These are phyloP conservation scores for Acanthamoeba lenticulata DNA, from an alignment of 208 protist genomes.

Conservation along the genomic window DNA sequence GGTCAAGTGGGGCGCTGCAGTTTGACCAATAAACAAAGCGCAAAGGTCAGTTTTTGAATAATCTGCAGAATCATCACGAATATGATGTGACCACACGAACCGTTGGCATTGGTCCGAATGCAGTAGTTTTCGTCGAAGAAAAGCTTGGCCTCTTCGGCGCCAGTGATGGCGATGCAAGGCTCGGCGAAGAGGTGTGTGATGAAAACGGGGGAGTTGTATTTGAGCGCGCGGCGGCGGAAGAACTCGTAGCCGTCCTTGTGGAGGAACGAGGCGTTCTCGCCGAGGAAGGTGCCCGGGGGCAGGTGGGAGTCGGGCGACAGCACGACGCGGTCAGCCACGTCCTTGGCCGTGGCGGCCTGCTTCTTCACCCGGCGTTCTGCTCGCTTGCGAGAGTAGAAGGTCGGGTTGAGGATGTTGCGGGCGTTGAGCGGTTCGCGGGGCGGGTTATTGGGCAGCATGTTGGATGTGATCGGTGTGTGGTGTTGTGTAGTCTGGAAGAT, in stretches of 20 bases:
- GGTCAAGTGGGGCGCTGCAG: background rate
- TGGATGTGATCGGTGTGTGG: background rate
- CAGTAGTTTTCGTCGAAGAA: background rate
- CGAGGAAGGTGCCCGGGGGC: background rate
- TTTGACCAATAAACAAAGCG: background rate
- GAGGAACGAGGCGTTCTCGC: background rate
- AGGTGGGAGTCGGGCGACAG: background rate
- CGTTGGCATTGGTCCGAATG: background rate
- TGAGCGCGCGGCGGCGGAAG: background rate
- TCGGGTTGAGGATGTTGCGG: background rate
- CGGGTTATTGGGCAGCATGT: background rate
- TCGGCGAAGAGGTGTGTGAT: constrained; percentile 1
- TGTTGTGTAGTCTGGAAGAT: background rate
- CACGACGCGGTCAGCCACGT: background rate
- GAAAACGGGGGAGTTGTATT: constrained; percentile 1
- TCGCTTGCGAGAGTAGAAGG: background rate
- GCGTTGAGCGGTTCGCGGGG: background rate
- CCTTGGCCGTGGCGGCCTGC: background rate
- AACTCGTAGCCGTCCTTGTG: constrained; percentile 28
- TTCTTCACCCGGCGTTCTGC: background rate
- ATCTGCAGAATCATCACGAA: no score
- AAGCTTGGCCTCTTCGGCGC: constrained; percentile 29
- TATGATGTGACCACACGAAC: no score
- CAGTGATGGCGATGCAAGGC: background rate
- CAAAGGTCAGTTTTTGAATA: no score